Evolutionary conservation across 352 stramenopile genomes (phyloP), one percentile per base, ranked within the genome.

Genomic region (Phytophthora macrochlamydospora): DNA sequence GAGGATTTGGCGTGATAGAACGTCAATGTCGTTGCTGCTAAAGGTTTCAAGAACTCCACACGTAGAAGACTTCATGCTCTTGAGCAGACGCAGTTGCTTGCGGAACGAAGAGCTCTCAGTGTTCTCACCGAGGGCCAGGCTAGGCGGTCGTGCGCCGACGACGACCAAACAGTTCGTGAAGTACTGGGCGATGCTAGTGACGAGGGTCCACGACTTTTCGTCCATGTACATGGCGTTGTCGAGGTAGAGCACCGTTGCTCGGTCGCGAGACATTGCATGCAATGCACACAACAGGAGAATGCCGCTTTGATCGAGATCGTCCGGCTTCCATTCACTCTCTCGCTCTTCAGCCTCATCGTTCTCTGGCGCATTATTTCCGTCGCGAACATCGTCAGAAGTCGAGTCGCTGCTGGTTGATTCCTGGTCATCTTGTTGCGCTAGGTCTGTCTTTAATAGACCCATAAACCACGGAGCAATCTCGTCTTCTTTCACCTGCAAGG

Each of bases 171-270:
- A 94, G 61, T 96, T 96, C 1, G 86, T 94, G 48, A 94, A 94
- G 51, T 96, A 94, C 62, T 94, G 92, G 7, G 82, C 83, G 35
- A 94, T 80, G 42, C 91, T 91, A 9, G 85, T 84, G 8, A 89
- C 73, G n/a, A 96, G 56, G 31, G 83, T 80, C 88, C 88, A 96
- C 37, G 83, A 93, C 67, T 92, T 90, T 54, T 89, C 85, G 55
- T 96, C 88, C 85, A 94, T 94, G 58, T 93, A 85, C 86, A 94
- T 94, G 13, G 88, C 88, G 51, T 83, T 93, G 60, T 96, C 88
- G 37, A 96, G 77, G 44, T 81, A 93, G 44, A 96, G 89, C 1
- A 96, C 69, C 0, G 84, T 90, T 8, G 75, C 74, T 12, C 76
- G 71, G 30, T 91, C 73, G 7, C 87, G 86, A 2, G 85, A 92